These are phyloP conservation scores for Fomitopsis betulina DNA, from an alignment of 1,284 basidiomycete species.

Conservation along the genomic window DNA sequence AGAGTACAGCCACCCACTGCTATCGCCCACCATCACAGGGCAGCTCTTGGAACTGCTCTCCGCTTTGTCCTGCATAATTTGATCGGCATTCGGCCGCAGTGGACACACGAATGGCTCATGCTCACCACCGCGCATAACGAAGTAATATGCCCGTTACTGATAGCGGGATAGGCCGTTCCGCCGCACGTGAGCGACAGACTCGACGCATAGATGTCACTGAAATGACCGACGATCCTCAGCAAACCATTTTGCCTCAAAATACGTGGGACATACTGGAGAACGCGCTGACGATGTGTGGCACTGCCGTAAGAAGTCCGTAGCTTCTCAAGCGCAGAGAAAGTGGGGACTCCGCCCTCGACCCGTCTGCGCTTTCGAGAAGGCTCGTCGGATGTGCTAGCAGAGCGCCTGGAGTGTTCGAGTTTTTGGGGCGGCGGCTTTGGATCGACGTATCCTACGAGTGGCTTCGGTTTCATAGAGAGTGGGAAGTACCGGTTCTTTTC, in stretches of 20 bases:
- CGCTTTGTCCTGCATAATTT: background rate
- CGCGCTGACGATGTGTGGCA: background rate
- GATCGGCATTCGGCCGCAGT: background rate
- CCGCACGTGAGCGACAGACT: constrained; percentile 4
- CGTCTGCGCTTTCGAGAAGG: background rate
- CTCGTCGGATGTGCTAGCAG: background rate
- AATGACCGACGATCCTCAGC: background rate
- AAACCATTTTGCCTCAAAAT: background rate
- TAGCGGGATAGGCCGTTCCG: background rate
- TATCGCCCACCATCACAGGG: constrained; percentile 9
- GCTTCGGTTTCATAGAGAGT: constrained; percentile 5
- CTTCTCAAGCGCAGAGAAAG: background rate
- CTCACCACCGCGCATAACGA: constrained; percentile 12
- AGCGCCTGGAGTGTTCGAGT: background rate
- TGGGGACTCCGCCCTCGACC: background rate
- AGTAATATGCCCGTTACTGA: constrained; percentile 2
- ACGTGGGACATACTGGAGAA: background rate
- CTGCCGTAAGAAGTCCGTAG: background rate
- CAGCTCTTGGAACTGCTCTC: no score
- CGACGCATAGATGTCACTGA: constrained; percentile 7
- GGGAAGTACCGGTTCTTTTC: constrained; percentile 19
- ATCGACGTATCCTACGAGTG: background rate
- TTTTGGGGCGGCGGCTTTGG: background rate
- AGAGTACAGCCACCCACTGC: constrained; percentile 23
- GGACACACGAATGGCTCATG: no score